Evolutionary conservation across 345 rosid species (phyloP).

Genomic region (Lepidium sativum): DNA sequence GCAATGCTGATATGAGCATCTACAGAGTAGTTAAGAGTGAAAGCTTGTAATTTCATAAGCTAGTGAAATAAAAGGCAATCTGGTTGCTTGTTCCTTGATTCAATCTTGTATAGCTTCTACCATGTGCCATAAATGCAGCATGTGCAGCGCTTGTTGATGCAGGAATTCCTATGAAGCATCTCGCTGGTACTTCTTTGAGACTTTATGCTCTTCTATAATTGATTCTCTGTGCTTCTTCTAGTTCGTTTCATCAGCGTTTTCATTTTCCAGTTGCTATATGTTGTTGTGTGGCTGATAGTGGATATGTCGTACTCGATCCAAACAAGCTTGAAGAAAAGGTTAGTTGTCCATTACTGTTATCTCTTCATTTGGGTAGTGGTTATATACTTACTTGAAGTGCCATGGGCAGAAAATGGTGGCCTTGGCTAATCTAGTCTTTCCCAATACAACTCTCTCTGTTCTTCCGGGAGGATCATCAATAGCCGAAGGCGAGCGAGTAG

Average conservation of each 20-base stretch:
- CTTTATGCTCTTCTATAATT: not conserved
- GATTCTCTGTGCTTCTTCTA: not conserved
- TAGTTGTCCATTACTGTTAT: not conserved
- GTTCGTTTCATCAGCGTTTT: not conserved
- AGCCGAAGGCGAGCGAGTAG: slow-evolving; percentile 48
- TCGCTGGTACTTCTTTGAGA: slow-evolving; percentile 47
- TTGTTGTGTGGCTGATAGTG: slow-evolving; percentile 63
- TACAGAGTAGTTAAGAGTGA: not conserved
- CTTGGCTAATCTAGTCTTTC: slow-evolving; percentile 72
- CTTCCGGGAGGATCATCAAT: slow-evolving; percentile 43
- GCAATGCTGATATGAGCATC: not conserved
- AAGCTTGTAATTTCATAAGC: not conserved
- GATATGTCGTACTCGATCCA: slow-evolving; percentile 63
- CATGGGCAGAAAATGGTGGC: slow-evolving; percentile 67
- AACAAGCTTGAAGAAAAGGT: slow-evolving; percentile 93
- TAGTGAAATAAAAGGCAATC: not conserved
- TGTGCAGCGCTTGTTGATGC: slow-evolving; percentile 96
- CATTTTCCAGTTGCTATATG: slow-evolving; percentile 67
- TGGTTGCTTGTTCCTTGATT: slow-evolving; percentile 36
- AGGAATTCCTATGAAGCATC: slow-evolving; percentile 91
- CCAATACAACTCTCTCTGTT: slow-evolving; percentile 54
- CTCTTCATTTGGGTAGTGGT: not conserved
- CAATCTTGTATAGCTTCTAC: slow-evolving; percentile 55
- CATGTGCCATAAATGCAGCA: slow-evolving; percentile 88
- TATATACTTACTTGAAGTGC: slow-evolving; percentile 1